Base-by-base conservation (phyloP, 352 stramenopile species). In the Globisporangium canariense region DNA sequence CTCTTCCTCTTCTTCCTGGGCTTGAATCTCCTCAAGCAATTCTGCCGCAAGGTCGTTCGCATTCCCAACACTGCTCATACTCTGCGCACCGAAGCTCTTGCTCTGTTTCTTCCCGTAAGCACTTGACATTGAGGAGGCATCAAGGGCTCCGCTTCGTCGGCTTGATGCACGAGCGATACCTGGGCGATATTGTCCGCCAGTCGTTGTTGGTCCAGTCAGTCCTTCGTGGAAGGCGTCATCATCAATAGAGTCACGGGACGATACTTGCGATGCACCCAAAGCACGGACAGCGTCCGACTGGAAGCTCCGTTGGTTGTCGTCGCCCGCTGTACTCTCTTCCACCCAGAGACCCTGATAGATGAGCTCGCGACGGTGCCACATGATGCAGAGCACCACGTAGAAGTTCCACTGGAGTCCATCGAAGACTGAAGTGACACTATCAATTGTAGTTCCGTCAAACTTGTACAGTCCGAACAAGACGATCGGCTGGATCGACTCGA, bases 381-480 rank as follows among this genome's bases (percentile, higher is more conserved):
- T 62, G 6, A 96, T 69, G 25, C 78, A 83, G 5, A 93, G 57
- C 56, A 93, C 76, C 7, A 94, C 76, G 62, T 91, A 90, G 46
- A 96, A 94, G 57, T 93, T 72, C 88, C 88, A 96, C 64, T 94
- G 83, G 11, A 96, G 62, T 13, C 88, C 88, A 30, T 73, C 66
- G 28, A 89, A 89, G 20, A 91, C 84, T 0, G 74, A 77, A 9
- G 64, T 83, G 41, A 87, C 65, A 25, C 64, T 70, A n/a, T 78
- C 53, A 13, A 89, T 81, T 25, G 80, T 77, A 47, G 72, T 74
- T 0, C 86, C 88, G 46, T 96, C 86, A 30, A 93, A 94, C 66
- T 96, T 96, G 73, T 93, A 96, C 32, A 96, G 58, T 2, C 88
- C 88, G 54, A 94, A 69, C n/a, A 94, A 58, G 11, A 94, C 83